A percentile compares a stretch with the other conserved stretches of the same genome.
These are phyloP conservation scores for Tilletia setariae DNA, from an alignment of 1,284 basidiomycete genomes.

Conservation along the genomic window DNA sequence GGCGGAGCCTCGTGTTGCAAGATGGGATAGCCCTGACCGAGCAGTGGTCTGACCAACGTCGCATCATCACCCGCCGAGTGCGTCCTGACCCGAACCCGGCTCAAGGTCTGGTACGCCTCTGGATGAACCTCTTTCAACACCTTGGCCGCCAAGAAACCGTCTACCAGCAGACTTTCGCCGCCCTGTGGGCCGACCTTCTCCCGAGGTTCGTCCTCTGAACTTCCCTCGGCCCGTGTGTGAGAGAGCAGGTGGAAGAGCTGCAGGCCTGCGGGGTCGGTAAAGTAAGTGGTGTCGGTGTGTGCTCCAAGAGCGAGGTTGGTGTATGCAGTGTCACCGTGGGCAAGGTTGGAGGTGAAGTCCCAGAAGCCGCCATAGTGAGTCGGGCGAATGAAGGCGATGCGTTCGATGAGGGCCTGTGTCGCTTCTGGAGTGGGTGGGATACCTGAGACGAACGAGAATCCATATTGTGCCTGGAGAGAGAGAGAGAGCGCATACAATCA, in stretches of 20 bases:
- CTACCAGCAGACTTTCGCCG: conserved; percentile 83
- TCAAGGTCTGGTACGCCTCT: conserved; percentile 69
- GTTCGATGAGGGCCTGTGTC: conserved; percentile 72
- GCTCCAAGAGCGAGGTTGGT: conserved; percentile 81
- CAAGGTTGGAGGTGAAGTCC: conserved; percentile 91
- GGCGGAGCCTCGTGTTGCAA: conserved; percentile 60
- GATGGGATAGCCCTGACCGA: conserved; percentile 40
- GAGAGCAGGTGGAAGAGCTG: conserved; percentile 92
- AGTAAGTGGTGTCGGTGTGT: conserved; percentile 92
- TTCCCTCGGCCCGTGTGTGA: conserved; percentile 24
- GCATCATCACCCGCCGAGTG: conserved; percentile 68
- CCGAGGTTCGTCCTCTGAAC: conserved; percentile 1
- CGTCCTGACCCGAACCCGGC: conserved; percentile 69
- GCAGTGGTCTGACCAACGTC: conserved; percentile 42
- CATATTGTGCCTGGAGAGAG: conserved; percentile 60
- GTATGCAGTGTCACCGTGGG: conserved; percentile 77
- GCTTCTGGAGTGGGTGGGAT: conserved; percentile 77
- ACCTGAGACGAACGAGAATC: conserved; percentile 80
- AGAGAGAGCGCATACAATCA: conserved; percentile 36
- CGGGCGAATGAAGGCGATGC: conserved; percentile 84
- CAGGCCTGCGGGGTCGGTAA: conserved; percentile 68
- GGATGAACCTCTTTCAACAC: conserved; percentile 73
- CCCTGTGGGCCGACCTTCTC: conserved; percentile 65
- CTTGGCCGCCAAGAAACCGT: conserved; percentile 86
- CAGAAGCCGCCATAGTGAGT: conserved; percentile 91